Base-by-base conservation (phyloP, 176 grass and related monocot species). In the Zea luxurians region DNA sequence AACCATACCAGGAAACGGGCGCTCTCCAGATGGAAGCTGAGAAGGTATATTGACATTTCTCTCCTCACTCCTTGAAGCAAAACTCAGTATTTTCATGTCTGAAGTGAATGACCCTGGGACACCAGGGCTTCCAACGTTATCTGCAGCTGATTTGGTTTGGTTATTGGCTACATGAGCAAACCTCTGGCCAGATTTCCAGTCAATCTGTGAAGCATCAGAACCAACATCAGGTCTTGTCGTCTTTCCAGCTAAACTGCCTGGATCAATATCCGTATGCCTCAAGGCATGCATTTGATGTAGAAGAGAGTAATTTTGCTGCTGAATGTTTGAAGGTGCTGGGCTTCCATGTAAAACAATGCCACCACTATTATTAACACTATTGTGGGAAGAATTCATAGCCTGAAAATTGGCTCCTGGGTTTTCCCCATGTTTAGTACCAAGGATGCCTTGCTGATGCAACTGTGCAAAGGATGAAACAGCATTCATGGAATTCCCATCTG, bases 251-350 rank as follows among this genome's bases (percentile, higher is more conserved):
- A 72, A 73, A 77, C 82, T 91, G 37, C 79, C 84, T 85, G 88
- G 71, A 93, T 89, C 88, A 67, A 78, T 57, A 80, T 95, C 86
- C 3, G 77, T 79, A 60, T 80, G 88, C 41, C 87, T 86, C 88
- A 96, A 86, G 62, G 88, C 64, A 77, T 93, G 88, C 78, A 99
- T 90, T 84, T 99, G 96, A 85, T 91, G 89, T 48, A 93, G 53
- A 44, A 96, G 69, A 53, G 92, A 88, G 73, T 89, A 99, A 82
- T 82, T 93, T 64, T 91, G 83, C 34, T 90, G 92, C 53, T 87
- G 89, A 80, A 83, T 77, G 75, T 89, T 93, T 87, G 88, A 54
- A 85, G 80, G 74, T 71, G 87, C 68, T 18, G 86, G 61, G 50
- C 40, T 83, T 81, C 96, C 90, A 85, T 92, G 84, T 37, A 93